phyloP scores from a whole-genome alignment of 2,329 filamentous ascomycete species.

The Amauroascus verrucosus region DNA sequence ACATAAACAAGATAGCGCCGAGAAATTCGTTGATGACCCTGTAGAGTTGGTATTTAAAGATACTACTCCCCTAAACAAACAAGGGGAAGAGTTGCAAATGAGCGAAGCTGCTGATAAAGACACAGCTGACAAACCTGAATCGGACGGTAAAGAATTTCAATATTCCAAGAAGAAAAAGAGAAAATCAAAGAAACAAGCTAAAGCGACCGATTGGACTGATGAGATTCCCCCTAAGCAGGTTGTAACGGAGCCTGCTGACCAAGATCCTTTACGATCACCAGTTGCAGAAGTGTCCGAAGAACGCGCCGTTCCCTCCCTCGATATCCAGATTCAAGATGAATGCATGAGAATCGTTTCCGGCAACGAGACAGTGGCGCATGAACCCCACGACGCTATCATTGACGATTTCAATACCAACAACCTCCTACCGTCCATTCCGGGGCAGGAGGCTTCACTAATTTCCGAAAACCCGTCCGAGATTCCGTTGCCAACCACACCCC shows the following conservation, averaged over 20 bases:
- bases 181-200: conserved; percentile 28
- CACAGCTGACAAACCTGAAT: conserved; percentile 22
- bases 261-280: conserved; percentile 7
- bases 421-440: background rate
- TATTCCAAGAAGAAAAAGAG: conserved; percentile 32
- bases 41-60: background rate
- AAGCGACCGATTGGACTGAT: conserved; percentile 37
- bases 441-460: background rate
- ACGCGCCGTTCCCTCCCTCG: background rate
- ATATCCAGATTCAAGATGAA: background rate
- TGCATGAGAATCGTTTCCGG: background rate
- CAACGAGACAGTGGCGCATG: background rate
- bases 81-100: background rate
- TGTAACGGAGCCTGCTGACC: conserved; percentile 25
- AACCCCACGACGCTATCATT: background rate
- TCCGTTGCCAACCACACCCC: background rate
- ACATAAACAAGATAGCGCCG: background rate
- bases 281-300: conserved; percentile 5
- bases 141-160: conserved; percentile 39
- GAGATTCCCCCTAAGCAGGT: conserved; percentile 36
- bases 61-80: background rate
- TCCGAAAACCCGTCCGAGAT: background rate
- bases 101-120: background rate
- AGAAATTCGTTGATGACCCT: background rate
- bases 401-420: background rate